Base-by-base conservation (phyloP, 192 early-diverging fungal genomes). In the Pilobolus umbonatus region DNA sequence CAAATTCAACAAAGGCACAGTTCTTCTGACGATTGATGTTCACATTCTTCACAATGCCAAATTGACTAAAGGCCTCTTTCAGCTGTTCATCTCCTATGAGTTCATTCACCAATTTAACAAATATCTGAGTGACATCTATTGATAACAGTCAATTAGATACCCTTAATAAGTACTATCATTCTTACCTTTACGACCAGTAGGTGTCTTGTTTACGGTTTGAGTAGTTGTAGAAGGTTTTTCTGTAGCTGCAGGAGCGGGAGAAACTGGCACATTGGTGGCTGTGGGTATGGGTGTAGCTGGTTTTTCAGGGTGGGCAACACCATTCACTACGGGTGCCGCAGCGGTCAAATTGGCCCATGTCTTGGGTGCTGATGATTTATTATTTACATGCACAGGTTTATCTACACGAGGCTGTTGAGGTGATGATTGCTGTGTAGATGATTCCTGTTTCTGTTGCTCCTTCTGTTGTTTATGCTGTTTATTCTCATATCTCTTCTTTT, bases 301-400 rank as follows among this genome's bases (percentile, higher is more conserved):
- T 73, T 46, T 77, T 68, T 47, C 78, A 61, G 17, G 76, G 73
- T 22, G 75, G 73, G 57, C 57, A 64, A 57, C 76, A 74, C 85
- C 85, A 88, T 57, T 75, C 77, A 30, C 55, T 66, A 12, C 6
- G 29, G 59, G 57, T 65, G 81, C 72, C 28, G 62, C 75, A 43
- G 87, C 85, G 2, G 84, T 88, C 14, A 91, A 69, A 57, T 72
- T 79, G 8, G 92, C 89, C 92, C 92, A 94, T 30, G 88, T 81
- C 47, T 82, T 84, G 48, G 83, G 86, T 68, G 86, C 81, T 36
- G 76, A 47, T 17, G 86, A 73, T 36, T 26, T 15, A 74, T 62
- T 21, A 12, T 26, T 21, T 12, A 21, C 19, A 17, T 29, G 45
- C 19, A 66, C 61, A 29, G 67, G 65, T 63, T 78, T 72, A 44